Percentiles rank a stretch among this genome's conserved stretches.
These are phyloP conservation scores for Nannizziopsis barbatae DNA, from an alignment of 2,329 filamentous ascomycete genomes.

Conservation along the genomic window DNA sequence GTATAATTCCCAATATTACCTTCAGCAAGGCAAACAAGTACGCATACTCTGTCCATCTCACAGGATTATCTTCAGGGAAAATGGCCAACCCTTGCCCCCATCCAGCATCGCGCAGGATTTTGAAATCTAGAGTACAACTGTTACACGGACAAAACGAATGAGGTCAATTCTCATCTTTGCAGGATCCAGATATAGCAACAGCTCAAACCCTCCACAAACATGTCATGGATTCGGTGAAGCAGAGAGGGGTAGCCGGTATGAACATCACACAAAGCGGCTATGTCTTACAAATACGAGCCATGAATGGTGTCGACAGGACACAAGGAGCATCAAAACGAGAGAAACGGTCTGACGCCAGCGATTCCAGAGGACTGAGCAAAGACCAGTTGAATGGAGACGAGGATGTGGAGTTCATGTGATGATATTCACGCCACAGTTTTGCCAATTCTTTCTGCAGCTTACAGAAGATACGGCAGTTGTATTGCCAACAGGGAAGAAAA, in stretches of 20 bases:
- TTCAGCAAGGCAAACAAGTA: too few species aligned
- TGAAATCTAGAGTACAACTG: background rate
- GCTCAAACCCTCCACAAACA: background rate
- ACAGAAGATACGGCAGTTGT: background rate
- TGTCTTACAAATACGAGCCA: slow-evolving; percentile 8
- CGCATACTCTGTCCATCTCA: too few species aligned
- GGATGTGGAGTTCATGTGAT: slow-evolving; percentile 7
- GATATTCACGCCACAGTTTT: background rate
- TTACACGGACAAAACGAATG: slow-evolving; percentile 4
- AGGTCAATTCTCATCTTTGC: background rate
- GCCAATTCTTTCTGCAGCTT: background rate
- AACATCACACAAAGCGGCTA: background rate
- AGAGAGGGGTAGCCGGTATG: background rate
- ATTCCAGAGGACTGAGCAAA: background rate
- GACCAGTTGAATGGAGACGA: background rate
- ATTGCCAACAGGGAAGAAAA: background rate
- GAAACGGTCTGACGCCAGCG: background rate
- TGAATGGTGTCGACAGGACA: background rate
- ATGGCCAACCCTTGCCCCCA: background rate
- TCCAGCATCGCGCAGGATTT: slow-evolving; percentile 3
- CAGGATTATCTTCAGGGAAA: too few species aligned
- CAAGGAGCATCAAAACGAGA: background rate
- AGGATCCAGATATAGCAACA: background rate
- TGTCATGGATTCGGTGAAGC: background rate
- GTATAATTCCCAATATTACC: too few species aligned